These are phyloP conservation scores for Trichopus zeylanicus DNA, from an alignment of 116 monocot genomes.

Conservation along the genomic window DNA sequence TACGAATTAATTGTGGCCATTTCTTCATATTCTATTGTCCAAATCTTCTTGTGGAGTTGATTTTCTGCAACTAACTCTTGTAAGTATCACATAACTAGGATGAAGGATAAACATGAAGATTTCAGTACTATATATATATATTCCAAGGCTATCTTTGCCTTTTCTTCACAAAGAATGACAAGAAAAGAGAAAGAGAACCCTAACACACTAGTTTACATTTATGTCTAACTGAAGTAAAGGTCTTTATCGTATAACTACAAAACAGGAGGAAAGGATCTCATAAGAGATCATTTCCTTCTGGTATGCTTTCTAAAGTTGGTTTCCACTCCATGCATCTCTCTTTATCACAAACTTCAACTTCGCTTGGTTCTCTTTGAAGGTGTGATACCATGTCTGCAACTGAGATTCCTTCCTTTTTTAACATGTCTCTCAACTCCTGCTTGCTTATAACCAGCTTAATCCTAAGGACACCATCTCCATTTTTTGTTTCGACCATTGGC, in stretches of 20 bases:
- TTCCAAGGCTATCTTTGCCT: conserved; percentile 1
- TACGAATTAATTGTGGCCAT: no score
- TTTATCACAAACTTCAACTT: neutral
- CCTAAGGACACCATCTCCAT: conserved; percentile 8
- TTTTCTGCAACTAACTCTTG: no score
- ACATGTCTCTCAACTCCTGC: conserved; percentile 51
- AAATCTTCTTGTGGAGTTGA: no score
- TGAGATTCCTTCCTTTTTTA: conserved; percentile 33
- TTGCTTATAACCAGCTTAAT: conserved; percentile 62
- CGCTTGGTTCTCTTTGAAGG: conserved; percentile 7
- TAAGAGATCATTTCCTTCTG: conserved; percentile 32
- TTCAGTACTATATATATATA: neutral
- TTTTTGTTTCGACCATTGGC: neutral
- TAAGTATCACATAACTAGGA: neutral
- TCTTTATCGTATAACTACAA: neutral
- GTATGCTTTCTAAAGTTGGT: conserved; percentile 53
- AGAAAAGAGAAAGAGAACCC: conserved; percentile 3
- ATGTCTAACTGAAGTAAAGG: neutral
- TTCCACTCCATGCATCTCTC: conserved; percentile 30
- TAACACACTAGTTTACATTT: neutral
- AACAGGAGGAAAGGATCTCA: neutral
- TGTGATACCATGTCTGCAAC: conserved; percentile 24
- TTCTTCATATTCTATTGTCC: no score
- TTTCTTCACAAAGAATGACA: neutral
- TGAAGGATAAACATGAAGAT: neutral